phyloP scores from a whole-genome alignment of 1,284 basidiomycete genomes.

The Ustilago loliicola region DNA sequence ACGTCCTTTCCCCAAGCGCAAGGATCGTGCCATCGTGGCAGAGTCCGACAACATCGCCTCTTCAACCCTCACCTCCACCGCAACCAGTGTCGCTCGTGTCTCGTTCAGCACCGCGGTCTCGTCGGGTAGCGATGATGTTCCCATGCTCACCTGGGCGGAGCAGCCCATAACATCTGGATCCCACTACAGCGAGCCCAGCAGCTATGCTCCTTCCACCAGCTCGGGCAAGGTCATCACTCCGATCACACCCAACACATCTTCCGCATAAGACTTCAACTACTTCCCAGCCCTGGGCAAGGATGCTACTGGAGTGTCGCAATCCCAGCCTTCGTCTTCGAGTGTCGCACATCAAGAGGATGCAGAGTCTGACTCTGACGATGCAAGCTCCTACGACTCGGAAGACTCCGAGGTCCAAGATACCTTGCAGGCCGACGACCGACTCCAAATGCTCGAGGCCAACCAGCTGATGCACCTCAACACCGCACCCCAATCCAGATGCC shows the following conservation, averaged over 20 bases:
- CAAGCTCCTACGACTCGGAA: slow-evolving; percentile 20
- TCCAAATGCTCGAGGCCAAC: slow-evolving; percentile 26
- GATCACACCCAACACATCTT: slow-evolving; percentile 37
- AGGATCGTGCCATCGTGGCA: slow-evolving; percentile 13
- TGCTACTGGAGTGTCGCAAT: too few relatives aligned
- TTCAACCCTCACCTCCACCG: background rate
- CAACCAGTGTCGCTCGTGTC: background rate
- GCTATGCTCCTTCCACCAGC: slow-evolving; percentile 20
- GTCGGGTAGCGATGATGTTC: background rate
- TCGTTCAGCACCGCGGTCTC: background rate
- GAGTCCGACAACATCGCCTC: background rate
- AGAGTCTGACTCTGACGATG: slow-evolving; percentile 5
- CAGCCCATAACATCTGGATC: slow-evolving; percentile 22
- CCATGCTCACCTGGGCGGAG: slow-evolving; percentile 21
- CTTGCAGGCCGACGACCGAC: slow-evolving; percentile 15
- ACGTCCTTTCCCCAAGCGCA: slow-evolving; percentile 41
- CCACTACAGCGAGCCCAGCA: slow-evolving; percentile 23
- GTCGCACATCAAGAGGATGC: background rate
- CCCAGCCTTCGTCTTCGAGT: background rate
- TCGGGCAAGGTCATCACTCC: slow-evolving; percentile 29
- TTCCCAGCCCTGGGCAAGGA: background rate
- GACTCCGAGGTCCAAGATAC: slow-evolving; percentile 18
- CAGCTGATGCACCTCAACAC: slow-evolving; percentile 29
- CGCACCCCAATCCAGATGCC: slow-evolving; percentile 34
- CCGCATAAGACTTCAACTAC: slow-evolving; percentile 13